Evolutionary conservation across 2,329 filamentous ascomycete genomes (phyloP), one percentile per base, ranked within the genome.

Genomic region (Alternaria sp.): DNA sequence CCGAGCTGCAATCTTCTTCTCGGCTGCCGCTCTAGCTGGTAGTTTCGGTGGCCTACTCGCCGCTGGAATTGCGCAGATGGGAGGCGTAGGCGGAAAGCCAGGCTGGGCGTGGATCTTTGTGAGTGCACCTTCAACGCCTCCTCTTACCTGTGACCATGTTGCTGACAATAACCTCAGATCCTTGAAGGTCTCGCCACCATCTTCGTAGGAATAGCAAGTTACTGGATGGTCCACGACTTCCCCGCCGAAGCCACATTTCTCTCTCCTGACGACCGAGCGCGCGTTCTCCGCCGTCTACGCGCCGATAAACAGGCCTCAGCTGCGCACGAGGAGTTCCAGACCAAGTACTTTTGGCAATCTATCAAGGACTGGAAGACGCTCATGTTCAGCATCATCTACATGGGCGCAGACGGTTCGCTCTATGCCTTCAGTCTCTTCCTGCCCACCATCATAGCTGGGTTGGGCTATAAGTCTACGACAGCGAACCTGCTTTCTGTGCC

Each of bases 281-380:
- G 92, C 9, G 91, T 96, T 0, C 81, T 93, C n/a, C 85, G 88
- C 6, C 88, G 93, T 3, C 84, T 97, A 10, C 86, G 86, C 52
- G 77, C 83, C 5, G 93, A 96, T 76, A 84, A 92, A 69, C 93
- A 96, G 77, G 85, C 87, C 10, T 91, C 88, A n/a, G 91, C 91
- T 86, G 45, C 89, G 66, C 88, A 91, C 67, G 93, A 96, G 76
- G 84, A 89, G 11, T 96, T 94, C 81, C 88, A 90, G 69, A 88
- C 88, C 82, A 81, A 83, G 4, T 93, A 93, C 76, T 85, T 96
- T 63, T 92, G 88, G 86, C 86, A 87, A 12, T 89, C 89, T 7
- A 70, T 95, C 17, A 90, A 86, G 61, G 93, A 97, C 75, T 96
- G 92, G 90, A 96, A 97, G 83, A 96, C 91, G 19, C 96, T 89